Evolutionary conservation across 177 flowering plant species (phyloP), one percentile per base, ranked within the genome.

Genomic region (Tripterygium wilfordii): DNA sequence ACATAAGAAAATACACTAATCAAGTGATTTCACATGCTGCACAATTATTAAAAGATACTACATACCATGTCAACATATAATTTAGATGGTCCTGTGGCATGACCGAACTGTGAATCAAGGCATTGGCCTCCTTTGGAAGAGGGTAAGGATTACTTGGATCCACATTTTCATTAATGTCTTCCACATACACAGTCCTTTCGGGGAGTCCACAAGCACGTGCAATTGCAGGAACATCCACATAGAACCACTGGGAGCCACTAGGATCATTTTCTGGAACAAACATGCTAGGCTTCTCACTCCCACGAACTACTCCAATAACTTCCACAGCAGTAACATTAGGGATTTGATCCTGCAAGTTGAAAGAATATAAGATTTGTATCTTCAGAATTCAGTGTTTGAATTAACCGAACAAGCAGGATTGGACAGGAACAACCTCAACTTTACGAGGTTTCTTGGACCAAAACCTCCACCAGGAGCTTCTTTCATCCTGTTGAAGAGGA

Each of bases 31-130:
- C n/a, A n/a, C n/a, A n/a, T n/a, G n/a, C n/a, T n/a, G n/a, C n/a
- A n/a, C n/a, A n/a, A n/a, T n/a, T n/a, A n/a, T n/a, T n/a, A n/a
- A 36, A 10, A 10, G 15, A 33, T 20, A 8, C 47, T 31, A n/a
- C 73, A 37, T 83, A 88, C 98, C 98, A 92, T 30, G 98, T 92
- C 49, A 92, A 54, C 36, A 77, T 77, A 45, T 92, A 92, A 62
- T 86, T 86, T 33, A 92, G 76, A 69, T 86, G 99, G 69, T 92
- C 97, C 44, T 84, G 96, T 45, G 99, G 99, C 99, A 89, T 92
- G 46, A 86, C 96, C 23, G 96, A 82, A 70, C 82, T 76, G 47
- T 74, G 79, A 53, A 82, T 78, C 72, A 86, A 64, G 19, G 87
- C 60, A 53, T 65, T 73, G 20, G 68, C 70, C 61, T 89, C 97